Conservation (phyloP, 163 green algal species). For the Prototheca wickerhamii region DNA sequence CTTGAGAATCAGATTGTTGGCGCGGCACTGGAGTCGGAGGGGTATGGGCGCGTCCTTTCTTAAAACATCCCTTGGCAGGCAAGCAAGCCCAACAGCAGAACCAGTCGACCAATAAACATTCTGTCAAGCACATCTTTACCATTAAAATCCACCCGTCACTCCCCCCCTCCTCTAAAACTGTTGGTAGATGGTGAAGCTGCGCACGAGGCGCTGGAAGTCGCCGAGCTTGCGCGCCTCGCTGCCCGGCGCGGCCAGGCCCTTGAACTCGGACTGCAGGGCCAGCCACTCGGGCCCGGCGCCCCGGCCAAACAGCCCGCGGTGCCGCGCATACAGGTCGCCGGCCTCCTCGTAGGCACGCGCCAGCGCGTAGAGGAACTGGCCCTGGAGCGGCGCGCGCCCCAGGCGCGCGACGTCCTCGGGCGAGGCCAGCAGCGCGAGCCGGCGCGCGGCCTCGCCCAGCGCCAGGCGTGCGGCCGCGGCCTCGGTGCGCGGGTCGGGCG, state of each 20-base stretch:
- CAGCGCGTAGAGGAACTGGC: neutral
- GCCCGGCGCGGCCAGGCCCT: neutral
- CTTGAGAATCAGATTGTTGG: no score
- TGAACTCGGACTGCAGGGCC: neutral
- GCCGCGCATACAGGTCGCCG: slow-evolving; percentile 29
- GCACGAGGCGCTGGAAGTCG: neutral
- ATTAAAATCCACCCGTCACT: no score
- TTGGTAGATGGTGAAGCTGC: slow-evolving; percentile 1
- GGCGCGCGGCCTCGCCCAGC: slow-evolving; percentile 48
- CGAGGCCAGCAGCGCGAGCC: slow-evolving; percentile 22
- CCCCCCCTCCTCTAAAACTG: slow-evolving; percentile 6
- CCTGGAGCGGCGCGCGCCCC: neutral
- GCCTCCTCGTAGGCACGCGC: slow-evolving; percentile 34
- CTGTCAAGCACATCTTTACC: no score
- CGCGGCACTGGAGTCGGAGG: no score
- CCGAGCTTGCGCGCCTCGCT: neutral
- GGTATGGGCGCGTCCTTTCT: no score
- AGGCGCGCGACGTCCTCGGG: slow-evolving; percentile 2
- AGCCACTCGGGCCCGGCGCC: neutral
- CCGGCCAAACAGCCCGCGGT: slow-evolving; percentile 29
- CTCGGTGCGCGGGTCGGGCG: slow-evolving; percentile 33
- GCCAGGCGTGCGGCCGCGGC: slow-evolving; percentile 46
- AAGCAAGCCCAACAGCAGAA: no score
- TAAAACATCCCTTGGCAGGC: no score
- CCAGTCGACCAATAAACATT: no score